Evolutionary conservation across 2,329 filamentous ascomycete species (phyloP), one percentile per base, ranked within the genome.

Genomic region (Macrophomina phaseolina): DNA sequence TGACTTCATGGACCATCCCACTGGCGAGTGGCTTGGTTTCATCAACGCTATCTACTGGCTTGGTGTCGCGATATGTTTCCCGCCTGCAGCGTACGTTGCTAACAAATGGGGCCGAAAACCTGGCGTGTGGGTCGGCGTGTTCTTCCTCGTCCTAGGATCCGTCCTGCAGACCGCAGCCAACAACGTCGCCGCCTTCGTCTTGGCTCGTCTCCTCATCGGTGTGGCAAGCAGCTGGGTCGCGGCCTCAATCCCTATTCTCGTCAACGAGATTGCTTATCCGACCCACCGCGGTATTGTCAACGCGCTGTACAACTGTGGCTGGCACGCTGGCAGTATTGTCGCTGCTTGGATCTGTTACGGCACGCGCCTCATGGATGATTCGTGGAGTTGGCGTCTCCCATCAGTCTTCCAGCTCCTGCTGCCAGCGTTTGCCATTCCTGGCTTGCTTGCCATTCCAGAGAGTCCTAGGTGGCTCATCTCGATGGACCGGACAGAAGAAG

Each of bases 171-270:
- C 49, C 9, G 28, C 52, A 4, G 30, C 49, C 14, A 36, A 42
- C 16, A 45, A 55, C 18, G 23, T n/a, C 14, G 49, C 23, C n/a
- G 34, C 87, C 81, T 89, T 87, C 71, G 82, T 88, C 72, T 85
- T 80, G 12, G 87, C 87, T 51, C 83, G 88, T 61, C 87, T 89
- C 70, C 77, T 90, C 61, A 84, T 90, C 40, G 90, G 90, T 71
- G 89, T 89, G 55, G 89, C 89, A 78, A 87, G 85, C 53, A 78
- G 90, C 58, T 81, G 87, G 0, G 88, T 90, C 71, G 86, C 89
- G 79, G 84, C 85, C 4, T 88, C 87, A 9, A 75, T 75, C 1
- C 78, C 79, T 2, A 68, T 80, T 1, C 70, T 83, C 11, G 77
- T 84, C 69, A 81, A 78, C 30, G 82, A 84, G 68, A 75, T 83